A percentile compares a stretch with the other conserved stretches of the same genome.
phyloP scores from a whole-genome alignment of 148 eudicot species.

The Spergularia bocconei region DNA sequence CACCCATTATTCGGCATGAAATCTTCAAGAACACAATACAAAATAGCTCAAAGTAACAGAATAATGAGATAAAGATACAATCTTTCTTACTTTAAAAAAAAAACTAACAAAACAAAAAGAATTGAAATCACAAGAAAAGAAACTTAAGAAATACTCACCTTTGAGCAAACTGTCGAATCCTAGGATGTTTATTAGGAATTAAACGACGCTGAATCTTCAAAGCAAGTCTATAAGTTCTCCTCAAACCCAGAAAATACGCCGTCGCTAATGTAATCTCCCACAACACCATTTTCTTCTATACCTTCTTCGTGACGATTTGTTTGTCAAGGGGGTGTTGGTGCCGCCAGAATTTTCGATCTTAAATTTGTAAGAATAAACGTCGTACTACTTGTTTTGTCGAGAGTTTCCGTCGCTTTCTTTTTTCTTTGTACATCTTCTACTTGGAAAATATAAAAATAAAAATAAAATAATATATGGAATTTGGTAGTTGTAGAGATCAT shows the following conservation, averaged over 20 bases:
- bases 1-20: no score
- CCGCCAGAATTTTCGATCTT: constrained; percentile 17
- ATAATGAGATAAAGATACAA: neutral
- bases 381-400: no score
- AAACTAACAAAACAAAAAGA: neutral
- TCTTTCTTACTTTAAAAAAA: neutral
- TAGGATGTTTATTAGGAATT: constrained; percentile 44
- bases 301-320: no score
- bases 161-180: constrained; percentile 59
- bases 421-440: no score
- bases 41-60: neutral
- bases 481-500: neutral
- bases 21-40: no score
- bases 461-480: neutral
- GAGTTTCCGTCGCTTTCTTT: neutral
- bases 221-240: constrained; percentile 67
- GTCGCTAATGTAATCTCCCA: constrained; percentile 90
- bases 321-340: neutral
- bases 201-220: constrained; percentile 74
- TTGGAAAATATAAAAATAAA: no score
- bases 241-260: constrained; percentile 81
- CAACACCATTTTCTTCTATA: constrained; percentile 48
- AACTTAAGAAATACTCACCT: constrained; percentile 35
- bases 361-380: neutral
- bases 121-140: neutral